Conservation (phyloP, 352 stramenopile species). For the Phytophthora chlamydospora region DNA sequence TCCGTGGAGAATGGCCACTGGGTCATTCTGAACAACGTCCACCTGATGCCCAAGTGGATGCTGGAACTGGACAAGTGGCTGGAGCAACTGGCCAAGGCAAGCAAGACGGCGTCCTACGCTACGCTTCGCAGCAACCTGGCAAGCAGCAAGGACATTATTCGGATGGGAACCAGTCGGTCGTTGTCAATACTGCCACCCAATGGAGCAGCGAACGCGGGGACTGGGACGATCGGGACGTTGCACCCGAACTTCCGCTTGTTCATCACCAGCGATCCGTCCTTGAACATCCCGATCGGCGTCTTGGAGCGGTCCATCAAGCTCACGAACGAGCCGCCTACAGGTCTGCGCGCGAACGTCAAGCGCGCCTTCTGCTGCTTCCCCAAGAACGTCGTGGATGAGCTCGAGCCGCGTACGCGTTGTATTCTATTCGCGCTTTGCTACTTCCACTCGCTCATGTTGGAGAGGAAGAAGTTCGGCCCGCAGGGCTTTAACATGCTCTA, state of each 20-base stretch:
- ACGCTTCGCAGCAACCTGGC: conserved; percentile 30
- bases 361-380: conserved; percentile 82
- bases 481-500: conserved; percentile 93
- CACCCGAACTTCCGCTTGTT: conserved; percentile 89
- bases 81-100: conserved; percentile 74
- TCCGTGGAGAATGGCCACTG: conserved; percentile 93
- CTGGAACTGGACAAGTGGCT: conserved; percentile 93
- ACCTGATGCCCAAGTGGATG: conserved; percentile 95
- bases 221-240: conserved; percentile 34
- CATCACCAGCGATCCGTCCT: conserved; percentile 89
- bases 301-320: conserved; percentile 91
- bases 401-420: conserved; percentile 82
- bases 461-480: conserved; percentile 91
- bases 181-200: conserved; percentile 14
- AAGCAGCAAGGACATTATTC: conserved; percentile 24
- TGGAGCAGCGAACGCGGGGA: conserved; percentile 1
- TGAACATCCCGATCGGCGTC: conserved; percentile 87
- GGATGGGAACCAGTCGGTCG: conserved; percentile 31
- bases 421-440: conserved; percentile 93
- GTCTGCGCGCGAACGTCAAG: conserved; percentile 91
- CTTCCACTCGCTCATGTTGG: conserved; percentile 93
- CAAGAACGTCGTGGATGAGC: conserved; percentile 79
- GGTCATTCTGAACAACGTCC: conserved; percentile 96
- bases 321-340: conserved; percentile 87
- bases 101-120: conserved; percentile 57